Percentiles rank a stretch among this genome's conserved stretches.
Evolutionary conservation across 345 rosid genomes (phyloP).

Genomic region (Linum usitatissimum): DNA sequence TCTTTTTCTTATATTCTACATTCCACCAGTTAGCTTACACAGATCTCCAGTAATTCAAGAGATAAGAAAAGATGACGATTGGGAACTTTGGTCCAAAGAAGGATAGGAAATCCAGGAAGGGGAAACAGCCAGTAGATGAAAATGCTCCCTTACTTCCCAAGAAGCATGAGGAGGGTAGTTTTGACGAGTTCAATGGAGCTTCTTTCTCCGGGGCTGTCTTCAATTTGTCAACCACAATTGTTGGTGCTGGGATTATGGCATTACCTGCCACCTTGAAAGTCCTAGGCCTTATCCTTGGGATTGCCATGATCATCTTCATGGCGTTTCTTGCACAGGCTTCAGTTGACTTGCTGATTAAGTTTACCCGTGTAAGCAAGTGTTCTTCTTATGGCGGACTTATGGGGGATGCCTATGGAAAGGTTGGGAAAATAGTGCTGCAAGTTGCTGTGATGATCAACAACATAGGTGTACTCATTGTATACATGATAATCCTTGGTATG

Average conservation of each 20-base stretch:
- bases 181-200: conserved; percentile 76
- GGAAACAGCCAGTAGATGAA: conserved; percentile 29
- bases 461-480: conserved; percentile 80
- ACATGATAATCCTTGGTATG: conserved; percentile 94
- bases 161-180: conserved; percentile 30
- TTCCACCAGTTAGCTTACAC: neutral
- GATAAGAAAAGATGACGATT: conserved; percentile 38
- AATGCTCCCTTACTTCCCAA: conserved; percentile 49
- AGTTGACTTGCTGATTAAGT: conserved; percentile 69
- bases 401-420: conserved; percentile 80
- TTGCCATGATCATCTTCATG: conserved; percentile 56
- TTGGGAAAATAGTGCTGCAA: conserved; percentile 58
- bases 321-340: conserved; percentile 77
- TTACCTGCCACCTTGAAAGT: conserved; percentile 91
- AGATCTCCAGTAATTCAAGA: neutral
- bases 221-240: conserved; percentile 72
- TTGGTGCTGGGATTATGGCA: conserved; percentile 98
- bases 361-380: conserved; percentile 52
- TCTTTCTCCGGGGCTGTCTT: conserved; percentile 82
- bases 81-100: conserved; percentile 29
- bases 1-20: neutral
- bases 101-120: conserved; percentile 36
- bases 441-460: conserved; percentile 59
- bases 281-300: conserved; percentile 62
- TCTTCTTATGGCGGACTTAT: conserved; percentile 71